phyloP scores from a whole-genome alignment of 116 monocot genomes.

The Iris pallida region DNA sequence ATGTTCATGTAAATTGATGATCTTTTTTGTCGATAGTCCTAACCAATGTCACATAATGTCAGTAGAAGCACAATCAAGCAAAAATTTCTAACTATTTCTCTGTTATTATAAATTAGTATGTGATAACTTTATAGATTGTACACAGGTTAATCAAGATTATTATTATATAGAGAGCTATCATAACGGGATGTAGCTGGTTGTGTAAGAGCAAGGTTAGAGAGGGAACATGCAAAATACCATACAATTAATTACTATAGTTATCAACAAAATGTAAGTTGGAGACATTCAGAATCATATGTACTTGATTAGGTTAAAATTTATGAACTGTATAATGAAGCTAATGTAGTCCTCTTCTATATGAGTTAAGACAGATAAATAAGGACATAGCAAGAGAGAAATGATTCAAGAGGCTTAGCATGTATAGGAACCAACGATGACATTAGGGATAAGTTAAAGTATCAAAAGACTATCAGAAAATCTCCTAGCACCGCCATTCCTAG shows the following conservation, averaged over 20 bases:
- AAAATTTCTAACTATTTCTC: too few relatives aligned
- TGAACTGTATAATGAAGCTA: background rate
- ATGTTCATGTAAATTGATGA: too few relatives aligned
- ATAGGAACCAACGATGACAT: background rate
- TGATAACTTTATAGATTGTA: too few relatives aligned
- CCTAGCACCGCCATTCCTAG: too few relatives aligned
- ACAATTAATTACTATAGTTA: background rate
- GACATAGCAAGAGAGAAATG: background rate
- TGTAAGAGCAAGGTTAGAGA: slow-evolving; percentile 30
- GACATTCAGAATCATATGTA: too few relatives aligned
- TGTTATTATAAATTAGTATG: too few relatives aligned
- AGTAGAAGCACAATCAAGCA: too few relatives aligned
- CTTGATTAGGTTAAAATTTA: background rate
- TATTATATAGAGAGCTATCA: slow-evolving; percentile 54
- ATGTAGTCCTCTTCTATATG: background rate
- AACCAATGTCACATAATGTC: too few relatives aligned
- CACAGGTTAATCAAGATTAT: background rate
- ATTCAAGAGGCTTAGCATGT: background rate
- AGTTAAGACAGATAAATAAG: background rate
- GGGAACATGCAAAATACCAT: slow-evolving; percentile 27
- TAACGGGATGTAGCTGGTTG: slow-evolving; percentile 41
- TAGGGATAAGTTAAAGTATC: too few relatives aligned
- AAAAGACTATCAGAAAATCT: too few relatives aligned
- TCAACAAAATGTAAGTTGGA: too few relatives aligned
- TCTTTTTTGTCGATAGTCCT: too few relatives aligned